phyloP scores from a whole-genome alignment of 129 eudicot genomes.

The Chrysanthemum seticuspe region DNA sequence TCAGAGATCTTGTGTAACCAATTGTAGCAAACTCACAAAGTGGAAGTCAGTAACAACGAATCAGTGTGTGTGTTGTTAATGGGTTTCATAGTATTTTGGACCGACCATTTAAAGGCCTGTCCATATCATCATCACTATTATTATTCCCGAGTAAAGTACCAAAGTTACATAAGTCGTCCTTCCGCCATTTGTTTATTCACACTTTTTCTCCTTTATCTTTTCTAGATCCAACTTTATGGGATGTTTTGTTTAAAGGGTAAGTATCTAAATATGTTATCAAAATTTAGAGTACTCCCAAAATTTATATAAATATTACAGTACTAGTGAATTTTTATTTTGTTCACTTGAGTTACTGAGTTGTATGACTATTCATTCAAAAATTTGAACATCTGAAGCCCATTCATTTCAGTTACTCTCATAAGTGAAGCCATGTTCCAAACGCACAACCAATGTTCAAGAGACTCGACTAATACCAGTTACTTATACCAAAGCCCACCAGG shows the following conservation, averaged over 20 bases:
- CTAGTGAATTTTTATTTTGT: too few relatives aligned
- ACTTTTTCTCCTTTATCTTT: slow-evolving; percentile 6
- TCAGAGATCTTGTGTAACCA: slow-evolving; percentile 16
- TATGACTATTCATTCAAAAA: too few relatives aligned
- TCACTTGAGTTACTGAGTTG: too few relatives aligned
- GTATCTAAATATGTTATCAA: too few relatives aligned
- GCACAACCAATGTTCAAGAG: not conserved
- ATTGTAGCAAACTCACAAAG: not conserved
- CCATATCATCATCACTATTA: slow-evolving; percentile 25
- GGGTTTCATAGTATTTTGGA: slow-evolving; percentile 26
- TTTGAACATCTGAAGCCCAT: too few relatives aligned
- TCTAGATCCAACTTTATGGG: not conserved
- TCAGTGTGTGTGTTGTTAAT: not conserved
- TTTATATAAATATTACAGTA: too few relatives aligned
- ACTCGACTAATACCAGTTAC: not conserved
- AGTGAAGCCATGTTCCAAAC: too few relatives aligned
- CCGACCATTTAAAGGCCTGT: slow-evolving; percentile 24
- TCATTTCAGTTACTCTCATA: too few relatives aligned
- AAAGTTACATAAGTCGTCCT: slow-evolving; percentile 13
- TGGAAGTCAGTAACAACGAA: slow-evolving; percentile 10
- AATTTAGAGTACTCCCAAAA: too few relatives aligned
- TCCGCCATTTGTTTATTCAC: slow-evolving; percentile 11
- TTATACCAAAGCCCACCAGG: not conserved
- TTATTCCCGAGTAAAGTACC: slow-evolving; percentile 2
- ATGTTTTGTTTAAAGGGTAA: too few relatives aligned